Base-by-base conservation (phyloP, 345 rosid species). In the Erucastrum elatum region DNA sequence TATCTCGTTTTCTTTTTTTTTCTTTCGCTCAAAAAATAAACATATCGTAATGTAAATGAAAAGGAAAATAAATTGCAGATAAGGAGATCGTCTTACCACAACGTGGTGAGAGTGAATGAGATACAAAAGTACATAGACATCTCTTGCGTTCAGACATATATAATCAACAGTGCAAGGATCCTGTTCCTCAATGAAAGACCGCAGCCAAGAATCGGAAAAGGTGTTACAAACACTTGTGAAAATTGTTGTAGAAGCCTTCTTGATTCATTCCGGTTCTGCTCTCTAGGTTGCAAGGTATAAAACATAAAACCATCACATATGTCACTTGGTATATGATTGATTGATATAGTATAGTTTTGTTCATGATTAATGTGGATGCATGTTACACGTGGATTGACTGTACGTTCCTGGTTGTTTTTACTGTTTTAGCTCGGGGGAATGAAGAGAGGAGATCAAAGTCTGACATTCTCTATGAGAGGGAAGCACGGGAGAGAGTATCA, bases 211-310 rank as follows among this genome's bases (percentile, higher is more conserved):
- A 96, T 92, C 7, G 98, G 95, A 2, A 93, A 91, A 72, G 98
- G 98, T 3, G 98, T 91, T 78, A 90, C 95, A 66, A 91, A 91
- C 70, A 94, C 98, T 81, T 94, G 98, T 35, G 95, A 91, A 80
- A 87, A 91, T 60, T 94, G 98, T 64, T 84, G 88, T 64, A 75
- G 98, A 68, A 91, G 98, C 77, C 97, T 94, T 33, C 97, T 88
- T 30, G 98, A 94, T 84, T 90, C 97, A 73, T 94, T 91, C 84
- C 82, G 97, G 60, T 93, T 94, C 90, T 94, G 98, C 26, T 94
- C 98, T 61, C 92, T 94, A 29, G 95, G 97, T 39, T 94, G 98
- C 84, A 94, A 93, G 82, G 86, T 84, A 25, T 8, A 27, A 17
- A 6, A 26, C 12, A 1, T 7, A 51, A 15, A 75, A 41, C 29